Percentiles rank a stretch among this genome's conserved stretches.
phyloP scores from a whole-genome alignment of 345 rosid genomes.

The Arabidopsis arenosa region DNA sequence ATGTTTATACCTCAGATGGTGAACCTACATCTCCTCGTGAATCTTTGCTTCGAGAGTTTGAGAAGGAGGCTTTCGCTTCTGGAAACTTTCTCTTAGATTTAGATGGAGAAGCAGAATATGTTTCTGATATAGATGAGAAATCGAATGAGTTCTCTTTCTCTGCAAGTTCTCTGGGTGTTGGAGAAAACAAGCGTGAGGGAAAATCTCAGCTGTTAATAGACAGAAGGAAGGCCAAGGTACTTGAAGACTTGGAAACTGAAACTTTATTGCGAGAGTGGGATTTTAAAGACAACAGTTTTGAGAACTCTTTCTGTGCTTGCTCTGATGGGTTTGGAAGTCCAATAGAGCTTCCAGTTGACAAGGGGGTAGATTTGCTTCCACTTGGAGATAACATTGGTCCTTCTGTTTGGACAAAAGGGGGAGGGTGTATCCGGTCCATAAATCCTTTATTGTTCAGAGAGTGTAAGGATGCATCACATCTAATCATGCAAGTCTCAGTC shows the following conservation, averaged over 20 bases:
- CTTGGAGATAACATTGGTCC: constrained; percentile 61
- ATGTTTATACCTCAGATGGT: constrained; percentile 49
- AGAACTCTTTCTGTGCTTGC: constrained; percentile 47
- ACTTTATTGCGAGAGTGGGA: constrained; percentile 66
- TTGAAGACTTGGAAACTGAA: constrained; percentile 79
- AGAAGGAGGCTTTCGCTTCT: constrained; percentile 66
- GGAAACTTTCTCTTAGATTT: constrained; percentile 51
- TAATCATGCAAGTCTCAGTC: constrained; percentile 67
- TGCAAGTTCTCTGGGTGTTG: constrained; percentile 44
- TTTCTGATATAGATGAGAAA: constrained; percentile 39
- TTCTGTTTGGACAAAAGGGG: constrained; percentile 51
- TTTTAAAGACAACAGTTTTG: constrained; percentile 59
- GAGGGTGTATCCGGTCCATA: constrained; percentile 66
- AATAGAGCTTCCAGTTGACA: constrained; percentile 54
- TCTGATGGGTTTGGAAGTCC: constrained; percentile 93
- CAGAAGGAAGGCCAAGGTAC: constrained; percentile 59
- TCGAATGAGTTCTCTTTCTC: constrained; percentile 51
- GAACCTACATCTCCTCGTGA: constrained; percentile 86
- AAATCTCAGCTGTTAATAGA: constrained; percentile 45
- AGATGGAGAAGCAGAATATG: constrained; percentile 41
- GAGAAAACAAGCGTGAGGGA: constrained; percentile 47
- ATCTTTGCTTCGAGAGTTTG: constrained; percentile 73
- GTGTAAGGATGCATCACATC: constrained; percentile 53
- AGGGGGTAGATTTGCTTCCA: constrained; percentile 48
- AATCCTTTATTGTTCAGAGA: constrained; percentile 55